phyloP scores from a whole-genome alignment of 2,329 filamentous ascomycete species.

The Epichloe coenophiala region DNA sequence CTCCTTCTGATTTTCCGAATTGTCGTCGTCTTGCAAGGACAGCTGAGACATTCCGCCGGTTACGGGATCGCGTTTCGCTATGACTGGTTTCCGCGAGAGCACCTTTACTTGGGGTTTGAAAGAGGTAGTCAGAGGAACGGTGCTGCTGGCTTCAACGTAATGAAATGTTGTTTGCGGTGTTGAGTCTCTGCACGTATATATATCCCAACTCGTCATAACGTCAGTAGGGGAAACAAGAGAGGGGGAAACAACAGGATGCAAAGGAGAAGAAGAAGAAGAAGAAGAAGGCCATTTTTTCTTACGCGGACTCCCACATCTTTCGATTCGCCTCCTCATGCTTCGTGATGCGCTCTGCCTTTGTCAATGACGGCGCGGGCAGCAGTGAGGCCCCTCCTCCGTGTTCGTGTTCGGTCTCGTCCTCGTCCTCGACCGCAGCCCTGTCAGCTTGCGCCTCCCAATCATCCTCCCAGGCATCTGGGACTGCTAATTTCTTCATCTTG shows the following conservation, averaged over 20 bases:
- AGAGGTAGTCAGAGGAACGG: constrained; percentile 45
- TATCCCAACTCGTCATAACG: neutral
- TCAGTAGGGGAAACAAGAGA: constrained; percentile 2
- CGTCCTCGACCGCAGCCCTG: constrained; percentile 24
- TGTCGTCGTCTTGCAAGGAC: constrained; percentile 36
- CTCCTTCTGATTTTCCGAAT: constrained; percentile 52
- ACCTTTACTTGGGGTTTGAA: constrained; percentile 79
- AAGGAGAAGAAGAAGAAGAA: neutral
- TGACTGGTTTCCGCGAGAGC: constrained; percentile 65
- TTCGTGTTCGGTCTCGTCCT: constrained; percentile 20
- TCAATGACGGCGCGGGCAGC: constrained; percentile 28
- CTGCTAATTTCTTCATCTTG: constrained; percentile 32
- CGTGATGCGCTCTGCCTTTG: constrained; percentile 64
- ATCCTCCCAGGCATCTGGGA: constrained; percentile 77
- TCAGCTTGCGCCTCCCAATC: constrained; percentile 79
- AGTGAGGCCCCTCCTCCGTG: constrained; percentile 7
- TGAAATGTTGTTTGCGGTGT: constrained; percentile 59
- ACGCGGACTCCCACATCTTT: constrained; percentile 84
- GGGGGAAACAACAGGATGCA: neutral
- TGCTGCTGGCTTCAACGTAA: constrained; percentile 54
- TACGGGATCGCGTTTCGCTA: constrained; percentile 44
- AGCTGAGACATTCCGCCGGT: constrained; percentile 30
- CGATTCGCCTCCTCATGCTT: constrained; percentile 74
- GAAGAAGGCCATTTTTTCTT: constrained; percentile 17
- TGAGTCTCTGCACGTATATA: constrained; percentile 39